Evolutionary conservation across 1,284 basidiomycete genomes (phyloP).

Genomic region (Leccinum variabile): DNA sequence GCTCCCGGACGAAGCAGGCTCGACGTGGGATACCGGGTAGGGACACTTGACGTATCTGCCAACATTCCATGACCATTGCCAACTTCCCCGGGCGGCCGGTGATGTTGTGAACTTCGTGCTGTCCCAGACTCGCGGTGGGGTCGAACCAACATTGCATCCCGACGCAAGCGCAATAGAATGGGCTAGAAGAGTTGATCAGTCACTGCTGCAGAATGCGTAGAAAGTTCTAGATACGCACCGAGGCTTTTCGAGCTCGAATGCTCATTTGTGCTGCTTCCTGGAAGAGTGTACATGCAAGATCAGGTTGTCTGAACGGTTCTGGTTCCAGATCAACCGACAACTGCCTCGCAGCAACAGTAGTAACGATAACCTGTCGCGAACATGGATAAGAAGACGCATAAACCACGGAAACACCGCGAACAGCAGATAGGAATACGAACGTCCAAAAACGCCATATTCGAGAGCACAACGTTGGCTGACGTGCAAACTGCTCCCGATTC

Average conservation of each 20-base stretch:
- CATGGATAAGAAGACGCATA: conserved; percentile 1
- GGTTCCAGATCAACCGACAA: conserved; percentile 41
- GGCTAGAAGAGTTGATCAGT: conserved; percentile 7
- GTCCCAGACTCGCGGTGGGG: not conserved
- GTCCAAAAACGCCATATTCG: conserved; percentile 52
- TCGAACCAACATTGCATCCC: conserved; percentile 5
- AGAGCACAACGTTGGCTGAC: conserved; percentile 32
- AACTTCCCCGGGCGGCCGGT: not conserved
- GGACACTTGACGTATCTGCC: conserved; percentile 1
- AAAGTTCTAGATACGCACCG: not conserved
- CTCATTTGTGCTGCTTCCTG: conserved; percentile 40
- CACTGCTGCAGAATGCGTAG: not conserved
- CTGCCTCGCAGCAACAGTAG: conserved; percentile 44
- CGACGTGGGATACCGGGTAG: not conserved
- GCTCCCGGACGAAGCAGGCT: not conserved
- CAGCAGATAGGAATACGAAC: conserved; percentile 46
- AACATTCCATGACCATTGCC: conserved; percentile 32
- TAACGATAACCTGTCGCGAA: conserved; percentile 42
- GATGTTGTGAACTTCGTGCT: conserved; percentile 14
- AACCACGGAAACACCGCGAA: conserved; percentile 26
- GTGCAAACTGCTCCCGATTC: conserved; percentile 39
- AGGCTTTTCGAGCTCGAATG: conserved; percentile 37
- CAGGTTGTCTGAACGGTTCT: conserved; percentile 42
- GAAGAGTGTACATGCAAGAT: conserved; percentile 45
- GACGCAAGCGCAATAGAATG: conserved; percentile 10